Conservation (phyloP, 768 basidiomycete species). For the Termitomyces sp. region DNA sequence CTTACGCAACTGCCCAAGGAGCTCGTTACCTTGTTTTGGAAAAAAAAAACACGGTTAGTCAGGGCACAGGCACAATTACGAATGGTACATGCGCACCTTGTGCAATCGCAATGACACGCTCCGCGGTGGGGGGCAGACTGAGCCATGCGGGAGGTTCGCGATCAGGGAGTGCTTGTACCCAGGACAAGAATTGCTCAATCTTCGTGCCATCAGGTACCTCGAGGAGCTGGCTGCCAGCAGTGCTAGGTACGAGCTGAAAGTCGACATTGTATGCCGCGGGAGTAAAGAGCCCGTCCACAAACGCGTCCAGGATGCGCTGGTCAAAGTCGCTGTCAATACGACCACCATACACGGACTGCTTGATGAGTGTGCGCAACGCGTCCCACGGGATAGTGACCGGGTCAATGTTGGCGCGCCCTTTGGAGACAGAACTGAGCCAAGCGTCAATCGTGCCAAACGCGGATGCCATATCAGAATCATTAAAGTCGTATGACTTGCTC, state of each 20-base stretch:
- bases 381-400: constrained; percentile 93
- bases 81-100: constrained; percentile 57
- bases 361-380: constrained; percentile 88
- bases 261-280: constrained; percentile 87
- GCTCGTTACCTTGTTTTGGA: constrained; percentile 56
- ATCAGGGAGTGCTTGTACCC: constrained; percentile 88
- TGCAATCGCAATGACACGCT: constrained; percentile 84
- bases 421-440: constrained; percentile 77
- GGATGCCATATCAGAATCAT: constrained; percentile 95
- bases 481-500: constrained; percentile 98
- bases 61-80: constrained; percentile 1
- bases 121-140: constrained; percentile 87
- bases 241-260: constrained; percentile 78
- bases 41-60: constrained; percentile 3
- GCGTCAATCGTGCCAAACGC: constrained; percentile 89
- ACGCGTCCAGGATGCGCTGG: constrained; percentile 86
- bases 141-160: constrained; percentile 94
- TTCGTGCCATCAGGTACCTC: constrained; percentile 88
- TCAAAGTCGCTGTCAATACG: constrained; percentile 94
- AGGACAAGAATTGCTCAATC: constrained; percentile 83
- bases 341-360: constrained; percentile 95
- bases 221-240: constrained; percentile 51
- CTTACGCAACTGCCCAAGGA: constrained; percentile 85
- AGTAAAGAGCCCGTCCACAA: constrained; percentile 88
- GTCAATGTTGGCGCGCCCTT: constrained; percentile 89